Evolutionary conservation across 2,329 filamentous ascomycete species (phyloP), one percentile per base, ranked within the genome.

Genomic region (Tolypocladium ophioglossoides): DNA sequence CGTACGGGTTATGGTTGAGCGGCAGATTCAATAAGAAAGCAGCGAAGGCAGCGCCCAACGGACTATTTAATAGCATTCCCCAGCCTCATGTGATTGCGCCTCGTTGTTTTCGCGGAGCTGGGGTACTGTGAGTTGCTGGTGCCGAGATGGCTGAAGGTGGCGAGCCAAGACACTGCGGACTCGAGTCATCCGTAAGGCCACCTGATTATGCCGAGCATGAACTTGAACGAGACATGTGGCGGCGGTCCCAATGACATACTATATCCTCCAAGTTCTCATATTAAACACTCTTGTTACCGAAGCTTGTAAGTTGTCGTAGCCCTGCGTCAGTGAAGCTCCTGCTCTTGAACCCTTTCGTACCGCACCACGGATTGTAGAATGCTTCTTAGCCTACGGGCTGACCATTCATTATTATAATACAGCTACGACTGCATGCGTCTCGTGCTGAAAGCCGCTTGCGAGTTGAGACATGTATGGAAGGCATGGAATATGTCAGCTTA

Each of bases 1-100:
- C 63, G 79, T 80, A 18, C 74, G 73, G 58, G 64, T 69, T n/a
- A 70, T 80, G 67, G 72, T 82, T 51, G 76, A 76, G 56, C 62
- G 64, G 53, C 68, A 59, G 53, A 51, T 39, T 46, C 48, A 47
- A 53, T 52, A 46, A 54, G 40, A 44, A 12, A 1, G 8, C 44
- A 14, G 27, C 44, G 18, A 18, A 20, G 20, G 27, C 44, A 4
- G 44, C 27, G 12, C 10, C 3, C 10, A 20, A 5, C 18, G 44
- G 27, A 6, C 27, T 47, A 11, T 4, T n/a, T 27, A n/a, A n/a
- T n/a, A n/a, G n/a, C 8, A 12, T n/a, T 10, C 3, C 4, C 18
- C 32, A 9, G 9, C 27, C 3, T 27, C 27, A 7, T 14, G 18
- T 30, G 24, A 20, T 5, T 9, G 24, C 18, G 24, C 24, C 35